phyloP scores from a whole-genome alignment of 2,329 filamentous ascomycete genomes.

The Diplodia sapinea region DNA sequence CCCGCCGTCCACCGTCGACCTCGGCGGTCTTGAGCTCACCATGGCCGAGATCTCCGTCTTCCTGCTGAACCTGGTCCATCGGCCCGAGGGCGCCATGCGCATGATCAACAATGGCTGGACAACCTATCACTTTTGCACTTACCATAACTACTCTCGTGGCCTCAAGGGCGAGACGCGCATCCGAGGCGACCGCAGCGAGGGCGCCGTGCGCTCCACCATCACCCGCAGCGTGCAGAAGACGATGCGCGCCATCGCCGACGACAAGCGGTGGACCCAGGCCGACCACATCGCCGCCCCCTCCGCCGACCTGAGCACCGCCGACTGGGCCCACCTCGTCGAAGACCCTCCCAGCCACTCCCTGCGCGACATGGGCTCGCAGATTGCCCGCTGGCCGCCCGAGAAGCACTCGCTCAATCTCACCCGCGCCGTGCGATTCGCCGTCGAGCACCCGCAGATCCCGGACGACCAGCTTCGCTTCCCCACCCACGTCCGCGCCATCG shows the following conservation, averaged over 20 bases:
- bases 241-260: constrained; percentile 7
- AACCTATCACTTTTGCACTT: neutral
- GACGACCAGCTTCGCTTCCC: constrained; percentile 8
- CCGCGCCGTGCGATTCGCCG: constrained; percentile 13
- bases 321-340: neutral
- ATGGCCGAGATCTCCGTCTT: constrained; percentile 20
- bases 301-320: constrained; percentile 4
- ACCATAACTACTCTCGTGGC: constrained; percentile 16
- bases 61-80: constrained; percentile 19
- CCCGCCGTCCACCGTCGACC: neutral
- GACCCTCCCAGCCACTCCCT: neutral
- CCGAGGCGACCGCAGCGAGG: constrained; percentile 4
- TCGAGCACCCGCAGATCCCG: neutral
- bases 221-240: constrained; percentile 17
- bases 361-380: neutral
- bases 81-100: constrained; percentile 1
- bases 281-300: neutral
- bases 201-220: constrained; percentile 18
- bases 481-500: constrained; percentile 5
- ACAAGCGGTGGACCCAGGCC: neutral
- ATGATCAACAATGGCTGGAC: constrained; percentile 7
- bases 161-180: constrained; percentile 7
- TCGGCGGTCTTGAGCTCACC: constrained; percentile 14
- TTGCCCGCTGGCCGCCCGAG: constrained; percentile 14
- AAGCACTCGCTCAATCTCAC: constrained; percentile 12